Percentiles rank a stretch among this genome's conserved stretches.
Conservation (phyloP, 2,329 filamentous ascomycete genomes). For the Cadophora malorum region DNA sequence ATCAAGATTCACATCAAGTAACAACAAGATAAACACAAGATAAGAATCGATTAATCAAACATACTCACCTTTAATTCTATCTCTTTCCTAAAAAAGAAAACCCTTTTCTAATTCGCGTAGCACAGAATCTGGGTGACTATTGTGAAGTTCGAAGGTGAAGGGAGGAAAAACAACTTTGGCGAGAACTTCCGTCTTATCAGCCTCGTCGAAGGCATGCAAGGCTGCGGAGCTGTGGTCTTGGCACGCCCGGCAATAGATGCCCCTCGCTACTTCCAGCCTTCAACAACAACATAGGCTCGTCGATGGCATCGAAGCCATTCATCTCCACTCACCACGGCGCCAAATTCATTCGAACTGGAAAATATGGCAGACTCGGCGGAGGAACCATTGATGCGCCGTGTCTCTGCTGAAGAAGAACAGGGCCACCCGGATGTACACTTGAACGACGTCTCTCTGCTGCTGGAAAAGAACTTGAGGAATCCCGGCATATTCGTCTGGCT, state of each 20-base stretch:
- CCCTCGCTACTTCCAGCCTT: conserved; percentile 9
- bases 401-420: conserved; percentile 29
- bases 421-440: conserved; percentile 31
- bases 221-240: neutral
- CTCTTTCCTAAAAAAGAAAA: no score
- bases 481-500: conserved; percentile 62
- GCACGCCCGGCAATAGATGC: neutral
- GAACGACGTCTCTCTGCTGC: conserved; percentile 37
- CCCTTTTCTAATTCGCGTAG: no score
- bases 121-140: no score
- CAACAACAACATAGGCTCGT: neutral
- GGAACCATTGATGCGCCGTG: conserved; percentile 41
- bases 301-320: conserved; percentile 26
- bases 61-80: no score
- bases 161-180: no score
- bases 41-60: no score
- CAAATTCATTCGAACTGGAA: conserved; percentile 31
- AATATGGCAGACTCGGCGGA: conserved; percentile 42
- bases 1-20: no score
- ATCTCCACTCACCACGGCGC: conserved; percentile 21
- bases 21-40: no score
- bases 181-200: neutral
- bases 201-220: conserved; percentile 1
- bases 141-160: no score
- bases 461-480: conserved; percentile 42